Percentiles rank a stretch among this genome's conserved stretches.
These are phyloP conservation scores for Tetracentron sinense DNA, from an alignment of 164 flowering plant species.

Conservation along the genomic window DNA sequence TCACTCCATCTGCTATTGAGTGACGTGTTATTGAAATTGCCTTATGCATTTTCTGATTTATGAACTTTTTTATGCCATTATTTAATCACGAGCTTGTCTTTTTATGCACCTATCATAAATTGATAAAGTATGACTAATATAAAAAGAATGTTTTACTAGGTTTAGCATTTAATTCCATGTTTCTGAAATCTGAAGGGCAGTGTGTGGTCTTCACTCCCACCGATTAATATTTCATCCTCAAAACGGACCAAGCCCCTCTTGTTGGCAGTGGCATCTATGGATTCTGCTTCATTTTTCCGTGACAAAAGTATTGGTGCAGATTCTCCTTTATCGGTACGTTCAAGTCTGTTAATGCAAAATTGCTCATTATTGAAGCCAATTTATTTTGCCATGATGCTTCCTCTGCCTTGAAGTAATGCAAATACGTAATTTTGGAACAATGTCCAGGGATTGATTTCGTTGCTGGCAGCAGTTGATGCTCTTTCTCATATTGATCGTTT, in stretches of 20 bases:
- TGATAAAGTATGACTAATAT: too few relatives aligned
- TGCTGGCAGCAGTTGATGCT: conserved; percentile 96
- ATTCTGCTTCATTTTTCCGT: conserved; percentile 91
- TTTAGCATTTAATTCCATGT: conserved; percentile 23
- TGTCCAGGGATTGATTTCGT: conserved; percentile 76
- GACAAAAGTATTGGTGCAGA: conserved; percentile 93
- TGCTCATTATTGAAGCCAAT: not conserved
- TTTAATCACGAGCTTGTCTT: too few relatives aligned
- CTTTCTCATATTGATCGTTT: conserved; percentile 66
- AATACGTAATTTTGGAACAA: conserved; percentile 9
- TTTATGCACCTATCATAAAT: too few relatives aligned
- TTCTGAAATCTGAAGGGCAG: conserved; percentile 77
- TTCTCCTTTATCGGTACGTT: conserved; percentile 85
- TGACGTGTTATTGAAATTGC: too few relatives aligned
- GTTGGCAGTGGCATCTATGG: conserved; percentile 70
- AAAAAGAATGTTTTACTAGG: too few relatives aligned
- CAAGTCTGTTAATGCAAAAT: conserved; percentile 3
- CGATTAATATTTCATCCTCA: conserved; percentile 53
- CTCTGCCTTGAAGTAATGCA: conserved; percentile 3
- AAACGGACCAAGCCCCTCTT: conserved; percentile 52
- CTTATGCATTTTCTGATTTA: too few relatives aligned
- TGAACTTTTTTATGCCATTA: too few relatives aligned
- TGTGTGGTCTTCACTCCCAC: conserved; percentile 96
- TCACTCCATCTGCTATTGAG: too few relatives aligned
- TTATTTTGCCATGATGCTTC: not conserved